phyloP scores from a whole-genome alignment of 176 grass and related monocot species.

The Themeda triandra region DNA sequence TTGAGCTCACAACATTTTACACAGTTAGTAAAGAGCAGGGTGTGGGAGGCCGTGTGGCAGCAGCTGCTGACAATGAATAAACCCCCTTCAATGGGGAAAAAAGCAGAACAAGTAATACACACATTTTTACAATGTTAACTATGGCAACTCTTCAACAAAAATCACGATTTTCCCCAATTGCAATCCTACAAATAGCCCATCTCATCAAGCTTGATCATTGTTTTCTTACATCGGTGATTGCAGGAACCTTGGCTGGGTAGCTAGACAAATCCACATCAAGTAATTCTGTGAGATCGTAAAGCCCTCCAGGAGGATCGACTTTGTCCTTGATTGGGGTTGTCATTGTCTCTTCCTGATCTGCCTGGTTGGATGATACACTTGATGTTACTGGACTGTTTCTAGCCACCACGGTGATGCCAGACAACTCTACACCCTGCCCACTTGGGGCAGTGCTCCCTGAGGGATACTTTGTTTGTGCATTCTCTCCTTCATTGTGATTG shows the following conservation, averaged over 20 bases:
- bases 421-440: constrained; percentile 67
- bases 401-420: constrained; percentile 40
- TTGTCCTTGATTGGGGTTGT: constrained; percentile 81
- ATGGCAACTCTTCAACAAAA: constrained; percentile 25
- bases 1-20: constrained; percentile 26
- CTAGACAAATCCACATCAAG: constrained; percentile 64
- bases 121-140: constrained; percentile 73
- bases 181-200: not conserved
- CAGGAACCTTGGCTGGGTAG: constrained; percentile 76
- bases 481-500: constrained; percentile 76
- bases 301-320: constrained; percentile 48
- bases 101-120: constrained; percentile 37
- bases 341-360: constrained; percentile 79
- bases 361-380: constrained; percentile 32
- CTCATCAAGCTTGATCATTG: constrained; percentile 42
- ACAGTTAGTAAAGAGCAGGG: constrained; percentile 27
- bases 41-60: not conserved
- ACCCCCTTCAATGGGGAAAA: constrained; percentile 35
- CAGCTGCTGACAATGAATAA: constrained; percentile 21
- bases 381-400: constrained; percentile 37
- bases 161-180: constrained; percentile 5
- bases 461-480: constrained; percentile 54
- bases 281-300: constrained; percentile 76
- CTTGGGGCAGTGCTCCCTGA: constrained; percentile 54
- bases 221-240: constrained; percentile 58